Evolutionary conservation across 208 protist genomes (phyloP), one percentile per base, ranked within the genome.

Genomic region (Polymyxa betae): DNA sequence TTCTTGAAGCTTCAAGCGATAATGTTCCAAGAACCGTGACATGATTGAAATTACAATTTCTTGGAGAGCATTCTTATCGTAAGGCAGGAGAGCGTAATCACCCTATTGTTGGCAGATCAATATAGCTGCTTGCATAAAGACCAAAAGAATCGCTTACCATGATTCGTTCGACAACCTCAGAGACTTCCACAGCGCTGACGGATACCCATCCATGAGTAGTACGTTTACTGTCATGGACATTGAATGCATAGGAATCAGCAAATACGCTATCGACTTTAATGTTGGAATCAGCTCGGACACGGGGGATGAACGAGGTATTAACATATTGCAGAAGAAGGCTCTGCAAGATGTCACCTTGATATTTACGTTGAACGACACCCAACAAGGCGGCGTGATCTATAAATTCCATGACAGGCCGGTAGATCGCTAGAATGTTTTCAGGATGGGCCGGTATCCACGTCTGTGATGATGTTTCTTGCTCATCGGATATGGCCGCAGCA

Each of bases 401-500:
- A 43, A 82, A 82, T 20, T 82, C 35, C n/a, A 82, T 35, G 35
- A 82, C 72, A 5, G 72, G 72, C 72, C n/a, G n/a, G n/a, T 43
- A 82, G 40, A 82, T 82, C 5, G 35, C n/a, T 45, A 82, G n/a
- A 20, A 82, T 82, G 72, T 82, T 82, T 20, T 82, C 72, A 12
- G 72, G 72, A 5, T 38, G 72, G n/a, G 35, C 72, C 10, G 72
- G 72, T 38, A 82, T 82, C 72, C 72, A 82, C 12, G 5, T 82
- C 5, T 20, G 72, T 5, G 5, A 38, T 5, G 16, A 38, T 5
- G 35, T 82, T 5, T 5, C 35, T 5, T 43, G 5, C 35, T 5
- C 16, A 40, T 82, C 72, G 5, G 5, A 35, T 40, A 43, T n/a
- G n/a, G 72, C 40, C 5, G 35, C 35, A n/a, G 72, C 10, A 5